These are phyloP conservation scores for Penicillium parvum DNA, from an alignment of 495 filamentous ascomycete species.

Conservation along the genomic window DNA sequence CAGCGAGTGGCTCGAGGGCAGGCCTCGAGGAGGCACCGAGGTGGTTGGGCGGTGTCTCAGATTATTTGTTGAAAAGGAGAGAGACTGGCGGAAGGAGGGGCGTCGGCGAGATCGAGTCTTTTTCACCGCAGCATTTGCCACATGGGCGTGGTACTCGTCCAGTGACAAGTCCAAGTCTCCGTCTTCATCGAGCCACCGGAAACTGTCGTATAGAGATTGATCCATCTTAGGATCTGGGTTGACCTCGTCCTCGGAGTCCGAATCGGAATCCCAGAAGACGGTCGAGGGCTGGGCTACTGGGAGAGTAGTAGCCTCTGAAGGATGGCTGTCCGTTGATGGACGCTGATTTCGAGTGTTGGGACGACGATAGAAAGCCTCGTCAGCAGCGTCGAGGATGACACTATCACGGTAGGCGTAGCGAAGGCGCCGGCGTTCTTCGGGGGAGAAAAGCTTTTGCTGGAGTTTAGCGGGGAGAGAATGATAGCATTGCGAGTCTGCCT, in stretches of 20 bases:
- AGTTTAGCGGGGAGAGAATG: slow-evolving; percentile 67
- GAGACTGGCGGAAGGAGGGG: slow-evolving; percentile 46
- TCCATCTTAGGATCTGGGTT: slow-evolving; percentile 42
- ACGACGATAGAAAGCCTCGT: slow-evolving; percentile 55
- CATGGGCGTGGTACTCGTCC: slow-evolving; percentile 47
- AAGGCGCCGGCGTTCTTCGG: slow-evolving; percentile 65
- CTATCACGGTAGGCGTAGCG: slow-evolving; percentile 49
- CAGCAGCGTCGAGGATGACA: slow-evolving; percentile 65
- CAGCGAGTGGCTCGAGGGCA: slow-evolving; percentile 13
- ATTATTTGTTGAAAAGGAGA: slow-evolving; percentile 36
- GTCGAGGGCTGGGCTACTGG: slow-evolving; percentile 21
- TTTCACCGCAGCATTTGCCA: slow-evolving; percentile 28
- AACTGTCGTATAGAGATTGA: slow-evolving; percentile 59
- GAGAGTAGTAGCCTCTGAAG: slow-evolving; percentile 21
- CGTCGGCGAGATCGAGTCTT: slow-evolving; percentile 20
- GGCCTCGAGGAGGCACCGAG: slow-evolving; percentile 19
- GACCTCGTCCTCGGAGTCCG: slow-evolving; percentile 13
- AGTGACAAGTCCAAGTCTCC: slow-evolving; percentile 68
- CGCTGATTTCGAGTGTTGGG: slow-evolving; percentile 5
- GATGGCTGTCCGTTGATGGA: slow-evolving; percentile 22
- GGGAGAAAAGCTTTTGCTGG: slow-evolving; percentile 63
- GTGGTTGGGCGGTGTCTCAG: slow-evolving; percentile 12
- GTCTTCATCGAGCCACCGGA: slow-evolving; percentile 78
- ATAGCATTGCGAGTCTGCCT: slow-evolving; percentile 68
- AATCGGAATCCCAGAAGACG: slow-evolving; percentile 31